Conservation (phyloP, 768 basidiomycete species). For the Leccinum broughii region DNA sequence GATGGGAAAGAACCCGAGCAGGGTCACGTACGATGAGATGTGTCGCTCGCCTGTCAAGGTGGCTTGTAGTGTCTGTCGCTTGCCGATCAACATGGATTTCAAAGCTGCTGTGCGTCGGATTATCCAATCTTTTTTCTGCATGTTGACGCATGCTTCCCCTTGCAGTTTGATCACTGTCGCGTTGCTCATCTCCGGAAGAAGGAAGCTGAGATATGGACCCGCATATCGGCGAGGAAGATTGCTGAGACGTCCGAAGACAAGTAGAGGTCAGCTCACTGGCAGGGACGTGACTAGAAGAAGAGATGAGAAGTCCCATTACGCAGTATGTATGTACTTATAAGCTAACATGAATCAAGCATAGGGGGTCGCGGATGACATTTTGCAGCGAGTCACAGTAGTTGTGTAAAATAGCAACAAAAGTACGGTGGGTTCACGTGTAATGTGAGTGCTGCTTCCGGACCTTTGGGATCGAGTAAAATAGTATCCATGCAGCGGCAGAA, state of each 20-base stretch:
- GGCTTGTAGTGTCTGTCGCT: slow-evolving; percentile 7
- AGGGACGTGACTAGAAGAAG: not conserved
- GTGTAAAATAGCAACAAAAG: slow-evolving; percentile 6
- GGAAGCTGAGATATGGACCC: slow-evolving; percentile 7
- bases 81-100: slow-evolving; percentile 7
- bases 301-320: not conserved
- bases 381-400: slow-evolving; percentile 9
- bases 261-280: not conserved
- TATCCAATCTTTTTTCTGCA: not conserved
- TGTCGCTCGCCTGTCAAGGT: slow-evolving; percentile 8
- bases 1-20: slow-evolving; percentile 10
- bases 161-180: not conserved
- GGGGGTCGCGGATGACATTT: too few relatives aligned
- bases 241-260: not conserved
- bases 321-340: slow-evolving; percentile 14
- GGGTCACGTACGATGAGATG: slow-evolving; percentile 1
- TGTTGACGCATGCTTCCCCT: not conserved
- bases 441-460: not conserved
- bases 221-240: not conserved
- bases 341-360: not conserved
- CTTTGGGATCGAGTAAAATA: slow-evolving; percentile 5
- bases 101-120: slow-evolving; percentile 2
- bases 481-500: slow-evolving; percentile 10
- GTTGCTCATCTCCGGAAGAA: not conserved
- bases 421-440: slow-evolving; percentile 12